Base-by-base conservation (phyloP, 2,329 filamentous ascomycete genomes). In the Fusarium lateritium region DNA sequence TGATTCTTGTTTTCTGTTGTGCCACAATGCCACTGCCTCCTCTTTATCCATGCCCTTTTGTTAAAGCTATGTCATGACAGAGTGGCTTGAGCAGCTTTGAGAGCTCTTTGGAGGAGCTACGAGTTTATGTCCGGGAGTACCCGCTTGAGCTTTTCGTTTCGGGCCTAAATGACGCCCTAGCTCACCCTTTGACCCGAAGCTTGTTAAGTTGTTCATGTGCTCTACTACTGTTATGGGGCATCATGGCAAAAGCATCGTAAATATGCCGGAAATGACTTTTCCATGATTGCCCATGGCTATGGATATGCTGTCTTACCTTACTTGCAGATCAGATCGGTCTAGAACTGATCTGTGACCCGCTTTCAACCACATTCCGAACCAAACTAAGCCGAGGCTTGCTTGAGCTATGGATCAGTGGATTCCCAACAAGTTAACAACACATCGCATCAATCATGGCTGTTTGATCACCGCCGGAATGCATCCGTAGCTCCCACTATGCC, bases 401-500 rank as follows among this genome's bases (percentile, higher is more conserved):
- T 21, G 39, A 36, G 15, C 33, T 47, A 19, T 31, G 28, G 10
- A 31, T 31, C 28, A 31, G 28, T 31, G 28, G 28, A 31, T 31
- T 31, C 28, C 10, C 28, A 31, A 31, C 28, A 31, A 31, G 9
- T 31, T 39, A 46, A 65, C 60, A 28, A 33, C 31, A 39, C 19
- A 43, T 39, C 40, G n/a, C 21, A 60, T 40, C 38, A 40, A 31
- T 38, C 39, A 26, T 38, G 17, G 49, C 49, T 44, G 44, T 46
- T 50, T 53, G 52, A 64, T 60, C 40, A 44, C 43, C 49, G 33
- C n/a, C 49, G 52, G 63, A 62, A 28, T 34, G 14, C 14, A 17
- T 42, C 64, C 43, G 43, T 67, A 50, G 62, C 52, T 68, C 49
- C 63, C 63, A 58, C 24, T 26, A n/a, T 50, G 31, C 49, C 50